Evolutionary conservation across 108 stramenopile genomes (phyloP).

Genomic region (Skeletonema costatum): DNA sequence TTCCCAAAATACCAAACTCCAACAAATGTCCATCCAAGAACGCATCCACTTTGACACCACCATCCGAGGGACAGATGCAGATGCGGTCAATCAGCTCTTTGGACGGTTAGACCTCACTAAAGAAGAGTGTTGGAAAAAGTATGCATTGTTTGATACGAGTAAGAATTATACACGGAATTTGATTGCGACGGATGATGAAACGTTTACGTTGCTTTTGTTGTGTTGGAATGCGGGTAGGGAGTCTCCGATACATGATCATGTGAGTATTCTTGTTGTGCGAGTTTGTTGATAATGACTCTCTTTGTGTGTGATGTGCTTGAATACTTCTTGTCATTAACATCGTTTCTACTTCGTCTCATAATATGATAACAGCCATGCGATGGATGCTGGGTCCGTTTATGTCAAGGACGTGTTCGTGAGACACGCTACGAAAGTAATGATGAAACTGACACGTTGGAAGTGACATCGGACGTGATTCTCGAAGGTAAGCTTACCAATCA

Average conservation of each 20-base stretch:
- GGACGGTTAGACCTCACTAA: conserved; percentile 42
- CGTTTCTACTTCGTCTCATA: background rate
- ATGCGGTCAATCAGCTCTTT: background rate
- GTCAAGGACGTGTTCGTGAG: conserved; percentile 68
- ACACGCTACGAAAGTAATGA: conserved; percentile 54
- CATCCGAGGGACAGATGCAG: background rate
- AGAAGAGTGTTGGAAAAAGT: conserved; percentile 54
- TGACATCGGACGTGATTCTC: conserved; percentile 47
- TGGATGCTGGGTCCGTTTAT: conserved; percentile 84
- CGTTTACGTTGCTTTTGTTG: conserved; percentile 83
- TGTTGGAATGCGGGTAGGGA: conserved; percentile 88
- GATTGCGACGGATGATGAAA: conserved; percentile 77
- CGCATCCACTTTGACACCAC: background rate
- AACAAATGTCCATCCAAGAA: background rate
- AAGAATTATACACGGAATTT: conserved; percentile 87
- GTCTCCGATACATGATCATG: conserved; percentile 85
- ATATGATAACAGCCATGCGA: conserved; percentile 46
- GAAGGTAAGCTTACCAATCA: conserved; percentile 19
- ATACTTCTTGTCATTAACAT: conserved; percentile 31
- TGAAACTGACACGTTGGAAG: conserved; percentile 26
- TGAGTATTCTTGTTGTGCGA: background rate
- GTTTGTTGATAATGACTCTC: background rate
- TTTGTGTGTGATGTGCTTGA: background rate
- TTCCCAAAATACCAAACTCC: background rate
- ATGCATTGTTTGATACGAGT: conserved; percentile 47